A percentile compares a stretch with the other conserved stretches of the same genome.
Conservation (phyloP, 129 eudicot species). For the Apium graveolens region DNA sequence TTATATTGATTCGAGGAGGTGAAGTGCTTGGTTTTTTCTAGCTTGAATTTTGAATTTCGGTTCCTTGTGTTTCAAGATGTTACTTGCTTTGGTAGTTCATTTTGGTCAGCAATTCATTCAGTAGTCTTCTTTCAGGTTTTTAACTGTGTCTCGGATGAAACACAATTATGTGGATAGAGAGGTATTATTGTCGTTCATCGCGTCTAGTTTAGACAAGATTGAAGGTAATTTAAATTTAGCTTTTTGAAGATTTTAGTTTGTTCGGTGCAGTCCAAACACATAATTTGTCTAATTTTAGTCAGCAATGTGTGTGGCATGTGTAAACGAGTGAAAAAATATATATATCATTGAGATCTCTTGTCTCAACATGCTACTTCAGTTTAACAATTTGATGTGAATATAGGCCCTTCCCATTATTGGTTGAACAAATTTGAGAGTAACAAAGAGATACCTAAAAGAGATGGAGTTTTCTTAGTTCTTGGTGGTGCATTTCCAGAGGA, state of each 20-base stretch:
- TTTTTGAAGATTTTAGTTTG: neutral
- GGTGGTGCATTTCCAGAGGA: slow-evolving; percentile 44
- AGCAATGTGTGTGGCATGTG: neutral
- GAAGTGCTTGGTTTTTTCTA: neutral
- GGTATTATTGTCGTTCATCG: slow-evolving; percentile 33
- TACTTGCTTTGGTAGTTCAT: neutral
- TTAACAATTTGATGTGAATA: slow-evolving; percentile 18
- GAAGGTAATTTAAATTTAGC: slow-evolving; percentile 34
- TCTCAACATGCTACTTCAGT: neutral
- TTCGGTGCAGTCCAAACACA: neutral
- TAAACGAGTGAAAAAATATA: neutral
- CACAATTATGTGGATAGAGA: slow-evolving; percentile 18
- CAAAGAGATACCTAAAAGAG: slow-evolving; percentile 27
- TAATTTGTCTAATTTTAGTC: neutral
- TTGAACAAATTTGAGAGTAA: slow-evolving; percentile 34
- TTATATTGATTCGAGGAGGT: neutral
- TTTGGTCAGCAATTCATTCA: too few species aligned
- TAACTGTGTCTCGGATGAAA: slow-evolving; percentile 27
- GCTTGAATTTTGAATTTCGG: neutral
- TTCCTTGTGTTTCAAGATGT: neutral
- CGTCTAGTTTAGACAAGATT: slow-evolving; percentile 33
- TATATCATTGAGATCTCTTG: too few species aligned
- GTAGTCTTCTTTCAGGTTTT: slow-evolving; percentile 43
- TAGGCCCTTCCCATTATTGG: slow-evolving; percentile 81
- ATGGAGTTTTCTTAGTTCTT: slow-evolving; percentile 52